Percentiles rank a stretch among this genome's conserved stretches.
phyloP scores from a whole-genome alignment of 75 land plant species.

The Adiantum capillusveneris region DNA sequence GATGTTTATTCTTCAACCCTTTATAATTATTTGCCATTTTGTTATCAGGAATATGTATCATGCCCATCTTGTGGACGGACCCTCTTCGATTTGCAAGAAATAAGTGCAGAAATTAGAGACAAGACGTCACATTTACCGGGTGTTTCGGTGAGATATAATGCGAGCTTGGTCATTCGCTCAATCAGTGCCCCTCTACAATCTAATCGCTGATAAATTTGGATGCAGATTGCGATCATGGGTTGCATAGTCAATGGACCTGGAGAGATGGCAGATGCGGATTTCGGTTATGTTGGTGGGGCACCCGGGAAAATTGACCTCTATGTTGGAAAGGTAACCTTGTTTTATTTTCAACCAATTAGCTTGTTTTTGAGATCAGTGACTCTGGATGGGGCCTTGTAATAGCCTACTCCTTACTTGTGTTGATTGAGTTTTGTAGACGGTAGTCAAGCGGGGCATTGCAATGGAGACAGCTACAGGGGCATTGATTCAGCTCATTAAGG shows the following conservation, averaged over 20 bases:
- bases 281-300: constrained; percentile 97
- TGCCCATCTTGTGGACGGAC: constrained; percentile 99
- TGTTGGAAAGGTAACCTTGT: constrained; percentile 81
- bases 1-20: too few species aligned
- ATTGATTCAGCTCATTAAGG: constrained; percentile 84
- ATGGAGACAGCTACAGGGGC: constrained; percentile 93
- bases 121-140: constrained; percentile 96
- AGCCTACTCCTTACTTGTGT: too few species aligned
- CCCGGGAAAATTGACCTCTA: constrained; percentile 97
- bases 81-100: constrained; percentile 94
- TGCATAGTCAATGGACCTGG: constrained; percentile 99
- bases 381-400: too few species aligned
- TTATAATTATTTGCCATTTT: too few species aligned
- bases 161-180: too few species aligned
- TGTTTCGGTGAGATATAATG: constrained; percentile 59
- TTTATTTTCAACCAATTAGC: not conserved
- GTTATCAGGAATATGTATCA: constrained; percentile 99
- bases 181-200: not conserved
- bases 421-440: constrained; percentile 41
- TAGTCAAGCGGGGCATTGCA: constrained; percentile 76
- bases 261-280: constrained; percentile 99
- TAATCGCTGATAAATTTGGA: not conserved
- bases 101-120: constrained; percentile 91
- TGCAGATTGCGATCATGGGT: constrained; percentile 98
- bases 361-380: too few species aligned